Percentiles rank a stretch among this genome's conserved stretches.
These are phyloP conservation scores for Albizia julibrissin DNA, from an alignment of 306 rosid genomes.

Conservation along the genomic window DNA sequence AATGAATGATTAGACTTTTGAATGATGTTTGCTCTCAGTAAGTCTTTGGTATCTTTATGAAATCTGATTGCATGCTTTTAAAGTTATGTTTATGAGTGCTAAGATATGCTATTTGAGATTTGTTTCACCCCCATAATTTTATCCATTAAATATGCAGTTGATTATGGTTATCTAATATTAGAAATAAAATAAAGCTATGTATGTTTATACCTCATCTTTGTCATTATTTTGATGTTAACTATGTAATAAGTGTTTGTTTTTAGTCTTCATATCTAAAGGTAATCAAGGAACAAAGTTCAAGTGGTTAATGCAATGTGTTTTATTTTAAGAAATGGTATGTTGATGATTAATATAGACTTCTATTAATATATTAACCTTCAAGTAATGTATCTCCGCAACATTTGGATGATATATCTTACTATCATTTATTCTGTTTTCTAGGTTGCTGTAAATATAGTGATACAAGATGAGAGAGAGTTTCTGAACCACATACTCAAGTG, in stretches of 20 bases:
- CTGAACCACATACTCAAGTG: slow-evolving; percentile 76
- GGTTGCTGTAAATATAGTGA: slow-evolving; percentile 85
- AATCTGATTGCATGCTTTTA: not conserved
- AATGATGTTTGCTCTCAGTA: not conserved
- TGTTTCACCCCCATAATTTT: not conserved
- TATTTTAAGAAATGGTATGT: not conserved
- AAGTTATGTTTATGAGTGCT: not conserved
- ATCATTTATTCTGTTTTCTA: slow-evolving; percentile 33
- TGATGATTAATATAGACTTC: not conserved
- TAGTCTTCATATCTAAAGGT: not conserved
- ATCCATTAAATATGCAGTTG: slow-evolving; percentile 6
- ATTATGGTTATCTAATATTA: slow-evolving; percentile 12
- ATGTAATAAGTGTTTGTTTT: not conserved
- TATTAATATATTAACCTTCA: not conserved
- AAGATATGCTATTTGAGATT: not conserved
- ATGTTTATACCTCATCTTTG: not conserved
- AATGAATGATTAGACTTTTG: not conserved
- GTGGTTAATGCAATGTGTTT: not conserved
- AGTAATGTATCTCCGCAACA: slow-evolving; percentile 20
- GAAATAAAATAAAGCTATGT: slow-evolving; percentile 7
- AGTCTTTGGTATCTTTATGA: not conserved
- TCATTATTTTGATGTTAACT: not conserved
- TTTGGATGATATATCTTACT: slow-evolving; percentile 18
- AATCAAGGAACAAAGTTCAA: not conserved
- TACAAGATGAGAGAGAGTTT: slow-evolving; percentile 77